These are phyloP conservation scores for Posidonia oceanica DNA, from an alignment of 116 monocot species.

Conservation along the genomic window DNA sequence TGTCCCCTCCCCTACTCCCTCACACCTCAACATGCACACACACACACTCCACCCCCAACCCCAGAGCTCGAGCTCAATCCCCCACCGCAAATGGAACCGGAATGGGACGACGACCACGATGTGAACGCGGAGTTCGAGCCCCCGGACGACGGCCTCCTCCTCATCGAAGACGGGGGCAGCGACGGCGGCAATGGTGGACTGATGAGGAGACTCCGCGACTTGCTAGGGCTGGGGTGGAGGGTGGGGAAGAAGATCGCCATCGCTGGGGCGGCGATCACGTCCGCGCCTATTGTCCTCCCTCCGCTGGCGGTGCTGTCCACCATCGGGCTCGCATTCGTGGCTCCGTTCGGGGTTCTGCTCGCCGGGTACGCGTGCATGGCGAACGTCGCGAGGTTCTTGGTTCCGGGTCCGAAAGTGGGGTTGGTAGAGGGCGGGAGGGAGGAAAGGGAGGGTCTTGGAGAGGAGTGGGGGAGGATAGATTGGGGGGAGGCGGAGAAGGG, in stretches of 20 bases:
- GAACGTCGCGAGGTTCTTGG: conserved; percentile 4
- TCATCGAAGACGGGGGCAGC: background rate
- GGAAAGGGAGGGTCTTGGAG: background rate
- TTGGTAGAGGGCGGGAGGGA: background rate
- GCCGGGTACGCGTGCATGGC: conserved; percentile 4
- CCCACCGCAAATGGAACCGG: background rate
- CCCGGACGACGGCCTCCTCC: background rate
- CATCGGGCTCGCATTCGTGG: conserved; percentile 10
- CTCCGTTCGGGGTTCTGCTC: conserved; percentile 12
- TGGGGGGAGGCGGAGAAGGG: background rate
- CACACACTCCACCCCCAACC: background rate
- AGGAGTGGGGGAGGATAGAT: background rate
- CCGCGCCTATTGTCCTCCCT: conserved; percentile 20
- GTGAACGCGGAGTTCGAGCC: background rate
- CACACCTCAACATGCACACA: background rate
- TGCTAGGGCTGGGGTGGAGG: conserved; percentile 7
- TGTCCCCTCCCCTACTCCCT: background rate
- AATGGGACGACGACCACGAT: background rate
- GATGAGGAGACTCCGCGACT: background rate
- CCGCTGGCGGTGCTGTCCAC: conserved; percentile 13
- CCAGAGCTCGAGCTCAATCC: background rate
- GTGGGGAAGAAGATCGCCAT: conserved; percentile 20
- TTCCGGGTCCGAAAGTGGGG: background rate
- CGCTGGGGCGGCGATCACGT: conserved; percentile 10
- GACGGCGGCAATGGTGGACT: background rate